Conservation (phyloP, 2,329 filamentous ascomycete genomes). For the Raffaelea deltoideospora region DNA sequence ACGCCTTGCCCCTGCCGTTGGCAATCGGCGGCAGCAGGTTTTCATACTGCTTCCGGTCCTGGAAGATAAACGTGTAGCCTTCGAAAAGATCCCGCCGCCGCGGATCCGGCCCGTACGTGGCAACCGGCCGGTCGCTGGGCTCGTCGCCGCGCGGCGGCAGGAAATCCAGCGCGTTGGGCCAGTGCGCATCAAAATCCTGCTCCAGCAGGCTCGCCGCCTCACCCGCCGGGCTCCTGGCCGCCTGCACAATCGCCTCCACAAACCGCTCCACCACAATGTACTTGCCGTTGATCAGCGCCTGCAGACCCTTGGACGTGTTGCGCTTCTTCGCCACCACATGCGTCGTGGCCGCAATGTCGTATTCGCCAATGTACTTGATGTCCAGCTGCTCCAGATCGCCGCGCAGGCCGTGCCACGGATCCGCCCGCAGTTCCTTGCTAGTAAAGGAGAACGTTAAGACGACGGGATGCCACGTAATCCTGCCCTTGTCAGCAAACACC, state of each 20-base stretch:
- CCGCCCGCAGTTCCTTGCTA: constrained; percentile 51
- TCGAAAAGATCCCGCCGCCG: constrained; percentile 59
- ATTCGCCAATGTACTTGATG: constrained; percentile 69
- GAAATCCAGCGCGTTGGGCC: constrained; percentile 60
- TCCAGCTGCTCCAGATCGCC: constrained; percentile 67
- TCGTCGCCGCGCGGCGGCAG: constrained; percentile 65
- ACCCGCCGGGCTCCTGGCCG: constrained; percentile 35
- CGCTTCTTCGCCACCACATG: constrained; percentile 82
- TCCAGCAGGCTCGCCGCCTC: constrained; percentile 48
- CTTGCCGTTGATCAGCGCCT: constrained; percentile 69
- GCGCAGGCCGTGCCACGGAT: constrained; percentile 47
- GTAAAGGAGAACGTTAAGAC: constrained; percentile 72
- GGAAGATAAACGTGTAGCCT: constrained; percentile 80
- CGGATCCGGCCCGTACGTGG: constrained; percentile 57
- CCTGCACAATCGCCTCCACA: constrained; percentile 54
- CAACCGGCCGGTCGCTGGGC: constrained; percentile 49
- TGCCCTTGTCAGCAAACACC: constrained; percentile 18
- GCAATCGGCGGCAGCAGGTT: constrained; percentile 61
- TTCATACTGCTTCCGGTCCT: constrained; percentile 59
- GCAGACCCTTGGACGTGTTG: constrained; percentile 76
- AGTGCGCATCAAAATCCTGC: constrained; percentile 60
- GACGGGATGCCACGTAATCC: constrained; percentile 64
- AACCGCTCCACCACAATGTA: constrained; percentile 63
- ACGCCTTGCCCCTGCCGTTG: constrained; percentile 67
- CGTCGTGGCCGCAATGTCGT: constrained; percentile 55